A percentile compares a stretch with the other conserved stretches of the same genome.
These are phyloP conservation scores for Xylaria flabelliformis DNA, from an alignment of 495 filamentous ascomycete species.

Conservation along the genomic window DNA sequence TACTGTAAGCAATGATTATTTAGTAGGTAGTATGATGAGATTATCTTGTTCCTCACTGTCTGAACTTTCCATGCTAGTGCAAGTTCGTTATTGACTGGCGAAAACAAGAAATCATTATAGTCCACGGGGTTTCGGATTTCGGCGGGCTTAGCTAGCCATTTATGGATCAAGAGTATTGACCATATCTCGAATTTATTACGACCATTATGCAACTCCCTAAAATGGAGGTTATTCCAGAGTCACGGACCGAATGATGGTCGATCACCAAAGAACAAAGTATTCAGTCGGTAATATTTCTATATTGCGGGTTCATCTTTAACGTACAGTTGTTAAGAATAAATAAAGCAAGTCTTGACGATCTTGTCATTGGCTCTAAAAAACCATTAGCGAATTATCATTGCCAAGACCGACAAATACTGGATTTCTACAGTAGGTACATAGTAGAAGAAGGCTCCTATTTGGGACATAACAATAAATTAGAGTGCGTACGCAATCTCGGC, in stretches of 20 bases:
- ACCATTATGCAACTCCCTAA: conserved; percentile 2
- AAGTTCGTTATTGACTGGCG: not conserved
- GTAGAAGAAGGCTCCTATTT: not conserved
- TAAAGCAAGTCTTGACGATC: not conserved
- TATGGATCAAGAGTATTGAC: not conserved
- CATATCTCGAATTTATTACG: not conserved
- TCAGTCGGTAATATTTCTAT: not conserved
- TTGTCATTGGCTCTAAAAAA: not conserved
- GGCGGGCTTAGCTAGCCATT: not conserved
- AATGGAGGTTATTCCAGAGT: not conserved
- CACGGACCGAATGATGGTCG: not conserved
- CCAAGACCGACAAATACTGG: conserved; percentile 1
- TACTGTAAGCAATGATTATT: not conserved
- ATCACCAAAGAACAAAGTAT: not conserved
- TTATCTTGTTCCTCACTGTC: not conserved
- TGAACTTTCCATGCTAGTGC: not conserved
- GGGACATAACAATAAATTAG: not conserved
- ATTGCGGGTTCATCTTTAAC: not conserved
- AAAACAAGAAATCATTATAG: not conserved
- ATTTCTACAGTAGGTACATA: not conserved
- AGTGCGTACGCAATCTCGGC: conserved; percentile 3
- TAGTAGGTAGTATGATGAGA: not conserved
- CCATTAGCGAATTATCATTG: not conserved
- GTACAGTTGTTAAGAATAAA: not conserved
- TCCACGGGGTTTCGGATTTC: not conserved